Evolutionary conservation across 805 yeast species (phyloP), one percentile per base, ranked within the genome.

Genomic region (Lipomyces spencermartinsiae): DNA sequence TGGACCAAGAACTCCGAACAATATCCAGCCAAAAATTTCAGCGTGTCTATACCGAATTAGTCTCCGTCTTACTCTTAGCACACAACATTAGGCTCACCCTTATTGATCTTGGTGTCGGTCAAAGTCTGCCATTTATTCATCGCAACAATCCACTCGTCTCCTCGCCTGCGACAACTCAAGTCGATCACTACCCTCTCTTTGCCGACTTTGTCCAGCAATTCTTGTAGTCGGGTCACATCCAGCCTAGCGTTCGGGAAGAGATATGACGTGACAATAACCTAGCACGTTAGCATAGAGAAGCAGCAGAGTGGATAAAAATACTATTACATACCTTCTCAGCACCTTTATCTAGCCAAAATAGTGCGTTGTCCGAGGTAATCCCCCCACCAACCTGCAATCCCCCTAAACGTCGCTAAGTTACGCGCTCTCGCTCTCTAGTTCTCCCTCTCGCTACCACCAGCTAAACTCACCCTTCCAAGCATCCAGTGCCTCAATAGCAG

Each of bases 41-140:
- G 84, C 34, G 90, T 84, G 33, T 84, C 85, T 60, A 43, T 25
- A 4, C 19, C 14, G 22, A 33, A 51, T 62, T 25, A 39, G 53
- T 16, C 9, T 9, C 9, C n/a, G 7, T 53, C 16, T 25, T 16
- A 12, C 14, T 12, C 22, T 25, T 5, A 25, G 2, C 33, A 53
- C 16, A 53, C 34, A 31, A 10, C 12, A 31, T 10, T 10, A 10
- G 5, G 29, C 62, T 25, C 54, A 69, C 72, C 68, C 61, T 78
- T 77, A 60, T 81, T 82, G 63, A 95, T 81, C 64, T 80, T 84
- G 58, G 88, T 83, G 53, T 84, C 83, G 0, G 99, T 95, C 35
- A 93, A 79, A 0, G 93, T 90, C 77, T 93, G 98, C 99, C 99
- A 95, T 78, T 93, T 90, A 79, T 95, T 93, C 87, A 93, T 95